Base-by-base conservation (phyloP, 352 stramenopile genomes). In the Phytophthora hibernalis region DNA sequence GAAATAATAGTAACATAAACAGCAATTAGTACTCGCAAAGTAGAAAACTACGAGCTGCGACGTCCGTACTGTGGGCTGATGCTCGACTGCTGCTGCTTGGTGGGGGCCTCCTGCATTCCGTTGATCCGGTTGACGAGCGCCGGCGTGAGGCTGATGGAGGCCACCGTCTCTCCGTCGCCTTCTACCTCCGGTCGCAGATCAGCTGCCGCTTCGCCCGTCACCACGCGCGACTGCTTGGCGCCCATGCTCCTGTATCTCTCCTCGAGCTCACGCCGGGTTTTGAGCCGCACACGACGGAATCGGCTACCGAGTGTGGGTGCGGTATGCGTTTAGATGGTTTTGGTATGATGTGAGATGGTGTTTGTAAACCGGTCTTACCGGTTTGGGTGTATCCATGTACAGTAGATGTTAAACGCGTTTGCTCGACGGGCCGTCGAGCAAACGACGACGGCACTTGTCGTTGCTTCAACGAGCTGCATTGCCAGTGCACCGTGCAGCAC, bases 171-270 rank as follows among this genome's bases (percentile, higher is more conserved):
- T 28, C 74, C 71, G 15, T 91, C 78, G 35, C 72, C 55, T 20
- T 81, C 61, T 2, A 70, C 64, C 30, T 85, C 76, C 16, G 69
- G 68, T 61, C 71, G 73, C 51, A 91, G 70, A 70, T 93, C 81
- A 15, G 68, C 76, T 58, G 83, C 73, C 50, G 70, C 65, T 31
- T 92, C 83, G 26, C 74, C 83, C 55, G 79, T 72, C 72, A 87
- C 83, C 58, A 93, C 79, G 54, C 85, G 85, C 65, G 85, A 92
- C 72, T 90, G 85, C 74, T 89, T 90, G 62, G 80, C 82, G 74
- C 85, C 85, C 85, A 93, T 93, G 30, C 26, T 83, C 40, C 15
- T 65, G 38, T 59, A 56, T 66, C 54, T 53, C 48, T n/a, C 30
- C 54, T 85, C 76, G 26, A 31, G 26, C 26, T 31, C 26, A 80